phyloP scores from a whole-genome alignment of 495 filamentous ascomycete genomes.

The Aspergillus homomorphus region DNA sequence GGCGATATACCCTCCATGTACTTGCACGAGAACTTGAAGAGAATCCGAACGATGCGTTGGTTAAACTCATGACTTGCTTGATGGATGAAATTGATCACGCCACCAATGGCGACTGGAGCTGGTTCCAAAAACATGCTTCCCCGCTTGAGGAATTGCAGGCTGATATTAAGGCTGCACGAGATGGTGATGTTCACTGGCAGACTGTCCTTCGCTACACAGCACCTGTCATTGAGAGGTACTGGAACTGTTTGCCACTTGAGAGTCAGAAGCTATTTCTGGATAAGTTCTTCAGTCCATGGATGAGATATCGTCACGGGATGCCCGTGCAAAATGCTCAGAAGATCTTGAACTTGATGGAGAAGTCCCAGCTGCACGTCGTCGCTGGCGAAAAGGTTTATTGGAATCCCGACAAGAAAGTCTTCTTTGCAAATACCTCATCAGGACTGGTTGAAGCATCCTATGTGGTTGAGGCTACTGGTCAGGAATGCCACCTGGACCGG shows the following conservation, averaged over 20 bases:
- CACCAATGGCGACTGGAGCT: constrained; percentile 7
- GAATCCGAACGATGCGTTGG: neutral
- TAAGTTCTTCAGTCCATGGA: constrained; percentile 8
- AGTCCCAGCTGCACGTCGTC: constrained; percentile 1
- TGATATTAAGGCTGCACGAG: neutral
- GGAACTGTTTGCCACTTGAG: neutral
- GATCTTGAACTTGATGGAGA: constrained; percentile 2
- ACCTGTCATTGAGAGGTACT: constrained; percentile 7
- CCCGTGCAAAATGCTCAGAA: constrained; percentile 4
- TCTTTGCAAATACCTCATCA: neutral
- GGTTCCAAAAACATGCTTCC: constrained; percentile 2
- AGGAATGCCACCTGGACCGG: constrained; percentile 3
- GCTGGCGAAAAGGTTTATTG: neutral
- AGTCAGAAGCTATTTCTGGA: constrained; percentile 4
- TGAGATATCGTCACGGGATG: constrained; percentile 8
- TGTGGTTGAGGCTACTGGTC: constrained; percentile 9
- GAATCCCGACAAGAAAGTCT: neutral
- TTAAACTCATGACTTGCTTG: neutral
- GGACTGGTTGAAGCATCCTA: constrained; percentile 1
- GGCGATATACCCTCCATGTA: constrained; percentile 1
- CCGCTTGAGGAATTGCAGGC: neutral
- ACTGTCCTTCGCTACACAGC: constrained; percentile 1
- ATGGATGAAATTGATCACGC: constrained; percentile 5
- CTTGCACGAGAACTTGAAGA: neutral
- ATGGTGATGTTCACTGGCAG: neutral